These are phyloP conservation scores for Suhomyces sp. DNA, from an alignment of 805 yeast genomes.

Conservation along the genomic window DNA sequence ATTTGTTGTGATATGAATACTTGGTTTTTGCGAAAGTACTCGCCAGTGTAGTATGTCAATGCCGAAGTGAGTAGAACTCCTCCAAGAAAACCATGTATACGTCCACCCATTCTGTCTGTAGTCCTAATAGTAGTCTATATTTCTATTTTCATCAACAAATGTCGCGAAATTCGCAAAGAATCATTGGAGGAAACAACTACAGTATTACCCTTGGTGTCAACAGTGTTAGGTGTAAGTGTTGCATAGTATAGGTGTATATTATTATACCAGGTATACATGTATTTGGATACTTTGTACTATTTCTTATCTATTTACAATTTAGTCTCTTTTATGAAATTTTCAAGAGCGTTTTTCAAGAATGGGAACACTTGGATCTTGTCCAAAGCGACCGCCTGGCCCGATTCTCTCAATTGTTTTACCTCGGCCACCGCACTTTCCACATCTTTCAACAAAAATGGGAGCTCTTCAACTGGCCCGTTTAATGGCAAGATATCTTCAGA, in stretches of 20 bases:
- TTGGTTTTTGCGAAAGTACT: slow-evolving; percentile 50
- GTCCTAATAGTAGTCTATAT: not conserved
- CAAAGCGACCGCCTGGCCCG: slow-evolving; percentile 24
- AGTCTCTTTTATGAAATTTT: slow-evolving; percentile 12
- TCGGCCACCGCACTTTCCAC: slow-evolving; percentile 43
- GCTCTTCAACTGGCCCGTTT: slow-evolving; percentile 39
- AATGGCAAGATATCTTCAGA: slow-evolving; percentile 28
- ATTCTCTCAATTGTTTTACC: slow-evolving; percentile 48
- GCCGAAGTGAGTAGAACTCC: slow-evolving; percentile 64
- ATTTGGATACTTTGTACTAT: too few relatives aligned
- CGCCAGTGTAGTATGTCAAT: slow-evolving; percentile 58
- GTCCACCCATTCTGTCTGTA: slow-evolving; percentile 33
- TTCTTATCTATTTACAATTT: not conserved
- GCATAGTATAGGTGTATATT: too few relatives aligned
- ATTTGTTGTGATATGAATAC: slow-evolving; percentile 46
- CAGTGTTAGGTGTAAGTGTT: not conserved
- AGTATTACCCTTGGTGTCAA: too few relatives aligned
- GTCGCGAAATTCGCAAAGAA: not conserved
- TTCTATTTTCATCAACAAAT: not conserved
- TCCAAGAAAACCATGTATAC: slow-evolving; percentile 44
- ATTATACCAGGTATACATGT: too few relatives aligned
- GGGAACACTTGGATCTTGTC: slow-evolving; percentile 41
- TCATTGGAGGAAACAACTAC: not conserved
- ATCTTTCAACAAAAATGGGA: slow-evolving; percentile 37
- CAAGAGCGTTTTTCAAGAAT: slow-evolving; percentile 34